Conservation (phyloP, 2,329 filamentous ascomycete species). For the Amylocarpus encephaloides region DNA sequence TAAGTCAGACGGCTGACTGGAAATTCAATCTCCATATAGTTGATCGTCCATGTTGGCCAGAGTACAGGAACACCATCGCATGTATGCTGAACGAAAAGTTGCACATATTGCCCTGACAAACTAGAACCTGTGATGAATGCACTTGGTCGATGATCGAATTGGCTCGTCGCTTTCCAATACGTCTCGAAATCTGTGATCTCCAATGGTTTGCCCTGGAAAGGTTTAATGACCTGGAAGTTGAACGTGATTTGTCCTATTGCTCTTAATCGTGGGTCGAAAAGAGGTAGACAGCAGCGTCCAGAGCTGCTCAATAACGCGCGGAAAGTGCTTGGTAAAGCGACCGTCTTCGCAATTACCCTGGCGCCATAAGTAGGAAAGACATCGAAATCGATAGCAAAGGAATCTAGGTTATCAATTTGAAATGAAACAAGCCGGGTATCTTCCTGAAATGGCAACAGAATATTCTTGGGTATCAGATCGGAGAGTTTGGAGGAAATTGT, state of each 20-base stretch:
- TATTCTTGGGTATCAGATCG: constrained; percentile 92
- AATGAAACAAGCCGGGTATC: constrained; percentile 91
- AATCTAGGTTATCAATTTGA: constrained; percentile 88
- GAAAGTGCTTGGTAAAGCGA: constrained; percentile 84
- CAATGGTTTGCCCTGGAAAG: constrained; percentile 83
- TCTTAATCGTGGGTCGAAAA: constrained; percentile 86
- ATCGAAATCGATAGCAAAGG: constrained; percentile 93
- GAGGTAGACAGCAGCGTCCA: constrained; percentile 74
- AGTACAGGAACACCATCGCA: constrained; percentile 81
- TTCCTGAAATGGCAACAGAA: constrained; percentile 92
- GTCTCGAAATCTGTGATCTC: constrained; percentile 98
- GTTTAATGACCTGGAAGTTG: constrained; percentile 92
- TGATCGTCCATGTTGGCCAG: constrained; percentile 78
- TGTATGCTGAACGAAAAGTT: constrained; percentile 87
- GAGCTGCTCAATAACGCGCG: constrained; percentile 67
- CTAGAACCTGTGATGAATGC: constrained; percentile 92
- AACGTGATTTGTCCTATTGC: constrained; percentile 93
- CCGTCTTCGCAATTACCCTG: constrained; percentile 93
- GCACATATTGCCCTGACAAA: constrained; percentile 89
- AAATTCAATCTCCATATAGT: constrained; percentile 70
- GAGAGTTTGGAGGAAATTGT: constrained; percentile 96
- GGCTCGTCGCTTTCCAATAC: constrained; percentile 98
- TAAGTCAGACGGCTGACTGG: constrained; percentile 74
- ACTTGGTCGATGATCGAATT: constrained; percentile 77
- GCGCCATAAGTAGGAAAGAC: constrained; percentile 96